Percentiles rank a stretch among this genome's conserved stretches.
These are phyloP conservation scores for Vitis rotundifolia DNA, from an alignment of 164 flowering plant species.

Conservation along the genomic window DNA sequence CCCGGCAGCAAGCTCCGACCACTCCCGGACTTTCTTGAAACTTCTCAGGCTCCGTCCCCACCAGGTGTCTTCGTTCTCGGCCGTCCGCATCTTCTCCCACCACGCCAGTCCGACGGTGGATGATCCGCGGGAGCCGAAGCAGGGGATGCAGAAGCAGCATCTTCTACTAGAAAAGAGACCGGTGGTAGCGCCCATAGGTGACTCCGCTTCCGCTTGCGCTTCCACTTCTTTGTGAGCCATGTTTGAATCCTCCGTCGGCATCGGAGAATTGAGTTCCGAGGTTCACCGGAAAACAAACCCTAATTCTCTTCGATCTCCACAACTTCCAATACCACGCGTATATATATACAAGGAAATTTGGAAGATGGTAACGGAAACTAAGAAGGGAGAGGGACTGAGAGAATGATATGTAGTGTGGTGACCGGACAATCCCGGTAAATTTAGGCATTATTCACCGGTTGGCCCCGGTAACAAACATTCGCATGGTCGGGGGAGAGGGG, in stretches of 20 bases:
- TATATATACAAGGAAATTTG: no score
- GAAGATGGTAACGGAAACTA: no score
- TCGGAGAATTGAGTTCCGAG: not conserved
- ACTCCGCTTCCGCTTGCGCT: not conserved
- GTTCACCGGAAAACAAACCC: no score
- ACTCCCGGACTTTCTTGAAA: slow-evolving; percentile 56
- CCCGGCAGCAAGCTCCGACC: slow-evolving; percentile 89
- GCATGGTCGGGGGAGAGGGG: no score
- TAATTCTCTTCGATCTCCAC: no score
- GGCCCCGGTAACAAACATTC: no score
- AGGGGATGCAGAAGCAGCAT: slow-evolving; percentile 42
- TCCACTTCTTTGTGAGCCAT: not conserved
- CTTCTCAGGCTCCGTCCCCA: slow-evolving; percentile 27
- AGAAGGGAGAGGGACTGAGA: no score
- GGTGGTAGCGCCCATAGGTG: not conserved
- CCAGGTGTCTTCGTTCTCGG: slow-evolving; percentile 26
- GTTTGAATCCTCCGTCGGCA: slow-evolving; percentile 5
- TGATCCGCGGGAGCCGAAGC: slow-evolving; percentile 25
- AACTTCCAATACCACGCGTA: no score
- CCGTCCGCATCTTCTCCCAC: slow-evolving; percentile 36
- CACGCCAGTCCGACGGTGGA: slow-evolving; percentile 21
- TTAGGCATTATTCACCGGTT: no score
- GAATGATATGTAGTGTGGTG: no score
- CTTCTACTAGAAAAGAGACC: slow-evolving; percentile 4
- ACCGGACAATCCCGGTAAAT: no score